Base-by-base conservation (phyloP, 192 early-diverging fungal genomes). In the Linnemannia elongata region DNA sequence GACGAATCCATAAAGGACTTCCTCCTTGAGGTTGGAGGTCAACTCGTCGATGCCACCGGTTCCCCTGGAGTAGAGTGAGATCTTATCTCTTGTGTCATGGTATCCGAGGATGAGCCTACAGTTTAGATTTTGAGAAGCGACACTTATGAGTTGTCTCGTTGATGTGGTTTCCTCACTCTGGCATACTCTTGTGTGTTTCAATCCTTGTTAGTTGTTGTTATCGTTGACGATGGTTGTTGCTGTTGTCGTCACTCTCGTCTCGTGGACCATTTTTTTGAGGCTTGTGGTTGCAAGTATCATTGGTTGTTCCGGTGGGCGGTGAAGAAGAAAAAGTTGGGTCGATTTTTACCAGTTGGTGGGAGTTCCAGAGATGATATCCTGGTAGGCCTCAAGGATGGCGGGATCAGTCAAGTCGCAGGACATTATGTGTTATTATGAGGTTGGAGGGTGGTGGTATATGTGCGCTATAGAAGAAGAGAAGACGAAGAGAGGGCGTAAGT, bases 351-450 rank as follows among this genome's bases (percentile, higher is more conserved):
- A 94, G 85, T 94, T 90, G 68, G 91, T 94, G 27, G 81, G 85
- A 18, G 90, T 77, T 52, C 90, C 91, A 41, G 87, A 79, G 45
- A 90, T 81, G 74, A 94, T 91, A 74, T 88, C 90, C n/a, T 91
- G 84, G 82, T 94, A 94, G 42, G 92, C 90, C 80, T 89, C 79
- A 55, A 89, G 77, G 77, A 93, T 94, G 57, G 72, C 85, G 73
- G 92, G 89, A 84, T 94, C 92, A 82, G 90, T 89, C 76, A 94
- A 85, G 85, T 94, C 92, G 88, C 93, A 94, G 77, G 92, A 93
- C 92, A 93, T 92, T 88, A 66, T 87, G 76, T 47, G 47, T 17
- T 35, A 76, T 71, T 69, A 73, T 38, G 36, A 49, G 73, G 20
- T 38, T 63, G 9, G 8, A 38, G 22, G 9, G 27, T 49, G 45